Evolutionary conservation across 208 protist genomes (phyloP).

Genomic region (Acanthamoeba polyphaga): DNA sequence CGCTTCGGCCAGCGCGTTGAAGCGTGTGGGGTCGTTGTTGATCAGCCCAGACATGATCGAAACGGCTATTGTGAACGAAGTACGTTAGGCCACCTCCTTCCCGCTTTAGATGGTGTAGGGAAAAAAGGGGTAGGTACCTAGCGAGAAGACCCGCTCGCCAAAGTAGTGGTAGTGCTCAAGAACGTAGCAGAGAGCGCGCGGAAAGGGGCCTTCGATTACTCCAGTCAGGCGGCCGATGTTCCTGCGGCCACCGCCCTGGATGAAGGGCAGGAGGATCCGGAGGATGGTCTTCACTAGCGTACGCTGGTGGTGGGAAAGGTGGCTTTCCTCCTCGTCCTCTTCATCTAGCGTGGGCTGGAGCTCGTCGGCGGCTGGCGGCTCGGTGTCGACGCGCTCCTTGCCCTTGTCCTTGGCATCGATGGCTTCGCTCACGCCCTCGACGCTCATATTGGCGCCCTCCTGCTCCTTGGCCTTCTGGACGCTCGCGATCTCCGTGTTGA

Average conservation of each 20-base stretch:
- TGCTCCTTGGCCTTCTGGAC: conserved; percentile 45
- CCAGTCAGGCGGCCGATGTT: conserved; percentile 46
- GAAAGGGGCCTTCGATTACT: conserved; percentile 57
- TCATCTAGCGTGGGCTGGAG: background rate
- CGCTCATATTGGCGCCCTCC: background rate
- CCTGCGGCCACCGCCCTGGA: conserved; percentile 47
- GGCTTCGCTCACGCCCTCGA: background rate
- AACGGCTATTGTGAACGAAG: conserved; percentile 2
- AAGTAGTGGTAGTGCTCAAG: conserved; percentile 64
- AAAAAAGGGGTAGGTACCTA: conserved; percentile 34
- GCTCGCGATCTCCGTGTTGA: conserved; percentile 59
- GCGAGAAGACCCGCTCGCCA: conserved; percentile 66
- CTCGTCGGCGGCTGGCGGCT: background rate
- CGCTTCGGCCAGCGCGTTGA: conserved; percentile 15
- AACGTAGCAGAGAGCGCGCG: conserved; percentile 50
- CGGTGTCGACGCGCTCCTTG: background rate
- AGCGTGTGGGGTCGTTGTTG: conserved; percentile 73
- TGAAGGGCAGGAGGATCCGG: conserved; percentile 66
- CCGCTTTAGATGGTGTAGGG: too few species aligned
- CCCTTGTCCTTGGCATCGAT: conserved; percentile 34
- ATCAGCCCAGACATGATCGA: conserved; percentile 66
- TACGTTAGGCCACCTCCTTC: background rate
- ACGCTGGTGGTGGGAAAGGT: conserved; percentile 41
- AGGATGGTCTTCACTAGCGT: conserved; percentile 53
- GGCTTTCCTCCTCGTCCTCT: background rate